Base-by-base conservation (phyloP, 1,284 basidiomycete species). In the Volvariella surrecta region DNA sequence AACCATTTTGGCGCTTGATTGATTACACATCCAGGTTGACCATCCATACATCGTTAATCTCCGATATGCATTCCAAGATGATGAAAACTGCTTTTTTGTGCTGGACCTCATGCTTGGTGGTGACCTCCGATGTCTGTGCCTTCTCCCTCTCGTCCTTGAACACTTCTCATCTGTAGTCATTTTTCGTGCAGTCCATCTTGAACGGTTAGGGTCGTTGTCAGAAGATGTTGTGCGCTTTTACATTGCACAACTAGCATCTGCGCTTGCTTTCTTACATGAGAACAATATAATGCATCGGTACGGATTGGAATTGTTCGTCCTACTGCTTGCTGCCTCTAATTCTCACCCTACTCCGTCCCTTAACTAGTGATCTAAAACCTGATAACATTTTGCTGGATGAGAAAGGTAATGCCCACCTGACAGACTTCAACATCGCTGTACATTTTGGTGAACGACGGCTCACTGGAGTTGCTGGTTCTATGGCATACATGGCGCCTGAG, bases 401-500 rank as follows among this genome's bases (percentile, higher is more conserved):
- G 59, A 76, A 78, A 44, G 95, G 95, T 1, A 94, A 99, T 58
- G 94, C 93, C 1, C 95, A 98, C 61, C 73, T 99, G 49, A 98
- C 95, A 8, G 95, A 99, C 60, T 96, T 99, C 66, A 99, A 99
- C 63, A 98, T 99, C 50, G 95, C 94, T 11, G 91, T 99, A 3
- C 95, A 99, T 63, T 98, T 90, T 58, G 82, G 85, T 3, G 90
- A 95, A 40, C 74, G 87, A 42, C 73, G 82, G 44, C 71, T 98
- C 34, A 94, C 88, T 6, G 92, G 92, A n/a, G 89, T 99, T 0
- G 95, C 93, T n/a, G 93, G 93, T 2, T 92, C 89, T 42, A 96
- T 99, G 93, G 95, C 95, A 1, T 99, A 99, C 63, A 99, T 99
- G 95, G 93, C 94, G 28, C 89, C 93, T 1, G 93, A 97, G 67